Evolutionary conservation across 257 asterid species (phyloP).

Genomic region (Solanum lycopersicoides): DNA sequence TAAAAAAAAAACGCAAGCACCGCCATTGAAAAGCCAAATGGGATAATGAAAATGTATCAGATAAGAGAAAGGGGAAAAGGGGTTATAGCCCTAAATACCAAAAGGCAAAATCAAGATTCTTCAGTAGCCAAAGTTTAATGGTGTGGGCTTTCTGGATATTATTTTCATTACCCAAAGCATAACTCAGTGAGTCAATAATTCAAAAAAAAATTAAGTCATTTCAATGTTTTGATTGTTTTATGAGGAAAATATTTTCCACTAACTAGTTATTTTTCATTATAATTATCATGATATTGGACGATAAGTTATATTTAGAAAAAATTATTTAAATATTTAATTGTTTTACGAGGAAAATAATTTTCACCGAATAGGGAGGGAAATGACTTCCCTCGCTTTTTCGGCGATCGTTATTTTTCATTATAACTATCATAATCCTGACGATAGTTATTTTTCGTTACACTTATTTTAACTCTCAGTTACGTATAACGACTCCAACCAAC

Average conservation of each 20-base stretch:
- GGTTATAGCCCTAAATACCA: conserved; percentile 6
- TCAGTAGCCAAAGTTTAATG: not conserved
- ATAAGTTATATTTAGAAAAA: too few relatives aligned
- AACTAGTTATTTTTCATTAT: not conserved
- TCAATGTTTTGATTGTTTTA: not conserved
- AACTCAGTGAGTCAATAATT: not conserved
- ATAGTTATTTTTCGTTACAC: not conserved
- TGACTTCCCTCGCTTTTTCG: not conserved
- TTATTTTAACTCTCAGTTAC: accelerated
- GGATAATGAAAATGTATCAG: not conserved
- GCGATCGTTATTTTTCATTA: not conserved
- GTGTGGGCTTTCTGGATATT: conserved; percentile 4
- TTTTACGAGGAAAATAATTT: not conserved
- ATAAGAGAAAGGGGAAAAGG: not conserved
- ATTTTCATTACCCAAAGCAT: not conserved
- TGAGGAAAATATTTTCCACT: not conserved
- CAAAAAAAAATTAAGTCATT: not conserved
- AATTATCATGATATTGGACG: not conserved
- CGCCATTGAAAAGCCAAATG: conserved; percentile 3
- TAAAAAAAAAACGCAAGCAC: not conserved
- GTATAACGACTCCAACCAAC: not conserved
- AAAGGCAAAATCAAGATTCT: not conserved
- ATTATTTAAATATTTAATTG: not conserved
- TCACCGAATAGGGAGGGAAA: not conserved
- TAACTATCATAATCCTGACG: not conserved